Base-by-base conservation (phyloP, 2,329 filamentous ascomycete genomes). In the Cladosporium sp. region DNA sequence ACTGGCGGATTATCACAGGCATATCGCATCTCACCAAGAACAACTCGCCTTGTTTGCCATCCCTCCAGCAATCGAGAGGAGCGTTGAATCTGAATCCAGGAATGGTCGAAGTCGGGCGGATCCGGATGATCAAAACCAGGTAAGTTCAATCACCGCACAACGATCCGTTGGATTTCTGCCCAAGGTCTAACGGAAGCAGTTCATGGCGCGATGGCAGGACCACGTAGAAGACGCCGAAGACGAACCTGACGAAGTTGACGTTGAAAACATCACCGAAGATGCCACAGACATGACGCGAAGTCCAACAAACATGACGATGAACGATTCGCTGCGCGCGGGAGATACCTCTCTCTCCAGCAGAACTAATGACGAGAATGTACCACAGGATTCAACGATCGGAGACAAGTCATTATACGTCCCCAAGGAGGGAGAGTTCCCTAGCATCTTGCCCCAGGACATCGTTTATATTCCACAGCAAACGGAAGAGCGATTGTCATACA, bases 21-120 rank as follows among this genome's bases (percentile, higher is more conserved):
- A 66, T 54, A 36, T 65, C 12, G 58, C 37, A 9, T 14, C n/a
- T 11, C 54, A 58, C n/a, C 63, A 64, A 34, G 54, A 55, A 17
- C 57, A 61, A 20, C 39, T 58, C 15, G 56, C 56, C 9, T 47
- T 58, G 3, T 58, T 58, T 25, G 47, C 56, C 12, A 58, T 58
- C 20, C 47, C 47, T 20, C 47, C 47, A 20, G 47, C 28, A 17
- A 28, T 37, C n/a, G 47, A 50, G 17, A 36, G 47, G n/a, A 37
- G 47, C 28, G 47, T 50, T 28, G 47, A 50, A 19, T 50, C 47
- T 5, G 47, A 19, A 14, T 50, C 47, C 3, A 50, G 30, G 2
- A 25, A 50, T 19, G 47, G 47, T 15, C 30, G 19, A 28, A 37
- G 30, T 22, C 28, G 34, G n/a, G 47, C 17, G 11, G 28, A 37